Evolutionary conservation across 495 filamentous ascomycete genomes (phyloP).

Genomic region (Tuber microsphaerosporum): DNA sequence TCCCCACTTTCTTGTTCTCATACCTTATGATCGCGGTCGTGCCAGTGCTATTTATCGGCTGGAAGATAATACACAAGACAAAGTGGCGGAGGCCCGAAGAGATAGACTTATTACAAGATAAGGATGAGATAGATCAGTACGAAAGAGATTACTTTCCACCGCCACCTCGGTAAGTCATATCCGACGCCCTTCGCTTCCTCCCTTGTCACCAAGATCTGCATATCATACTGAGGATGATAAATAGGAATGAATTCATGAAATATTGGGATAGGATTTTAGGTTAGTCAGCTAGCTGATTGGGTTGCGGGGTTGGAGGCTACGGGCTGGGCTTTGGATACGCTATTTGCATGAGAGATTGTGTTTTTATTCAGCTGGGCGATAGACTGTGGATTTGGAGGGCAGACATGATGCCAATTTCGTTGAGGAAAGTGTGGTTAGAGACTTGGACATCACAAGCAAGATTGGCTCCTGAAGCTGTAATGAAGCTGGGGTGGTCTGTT

Average conservation of each 20-base stretch:
- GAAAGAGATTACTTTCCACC: conserved; percentile 55
- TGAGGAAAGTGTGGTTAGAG: background rate
- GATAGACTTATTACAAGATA: conserved; percentile 56
- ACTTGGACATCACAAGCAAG: background rate
- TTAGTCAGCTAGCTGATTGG: background rate
- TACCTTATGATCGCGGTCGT: conserved; percentile 63
- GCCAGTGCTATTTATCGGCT: conserved; percentile 60
- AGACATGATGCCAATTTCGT: background rate
- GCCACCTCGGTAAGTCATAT: conserved; percentile 51
- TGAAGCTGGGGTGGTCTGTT: background rate
- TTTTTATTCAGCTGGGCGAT: background rate
- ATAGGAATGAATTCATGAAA: conserved; percentile 27
- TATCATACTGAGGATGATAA: conserved; percentile 11
- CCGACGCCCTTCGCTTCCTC: too few species aligned
- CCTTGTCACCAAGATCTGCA: background rate
- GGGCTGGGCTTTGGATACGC: background rate
- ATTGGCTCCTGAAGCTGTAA: background rate
- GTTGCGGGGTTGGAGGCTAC: background rate
- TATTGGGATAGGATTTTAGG: conserved; percentile 27
- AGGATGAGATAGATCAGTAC: conserved; percentile 72
- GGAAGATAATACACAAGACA: conserved; percentile 64
- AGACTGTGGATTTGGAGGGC: background rate
- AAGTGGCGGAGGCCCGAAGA: conserved; percentile 53
- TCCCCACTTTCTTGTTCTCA: conserved; percentile 70
- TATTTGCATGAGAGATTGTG: background rate